Base-by-base conservation (phyloP, 345 rosid species). In the Nephelium lappaceum region DNA sequence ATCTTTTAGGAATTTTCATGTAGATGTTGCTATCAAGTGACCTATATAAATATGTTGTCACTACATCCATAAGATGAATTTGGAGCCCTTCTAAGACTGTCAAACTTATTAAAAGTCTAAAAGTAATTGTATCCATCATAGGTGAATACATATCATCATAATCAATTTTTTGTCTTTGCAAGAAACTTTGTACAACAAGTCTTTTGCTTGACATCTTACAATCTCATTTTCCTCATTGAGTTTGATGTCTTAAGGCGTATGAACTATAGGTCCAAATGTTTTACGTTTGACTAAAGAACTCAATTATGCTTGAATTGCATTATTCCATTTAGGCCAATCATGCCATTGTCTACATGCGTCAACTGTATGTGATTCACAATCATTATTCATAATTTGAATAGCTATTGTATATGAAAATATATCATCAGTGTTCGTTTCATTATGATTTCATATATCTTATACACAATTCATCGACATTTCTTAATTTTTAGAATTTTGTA, bases 301-400 rank as follows among this genome's bases (percentile, higher is more conserved):
- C 9, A 43, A 9, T 43, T 43, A 4, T 4, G 47, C 47, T 43
- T 43, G 47, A 9, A 43, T 43, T 9, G 9, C 38, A 3, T 66
- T 2, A 3, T 66, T 38, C 42, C 19, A 66, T 66, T 67, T 67
- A 31, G 47, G 45, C 49, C 71, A 67, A 67, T 67, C 71, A 67
- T 38, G 23, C 10, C 25, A 18, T 31, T 67, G 18, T 38, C 7
- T 19, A 5, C 12, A 67, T 67, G 7, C 47, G 0, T 67, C 49
- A 15, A 67, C 3, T 6, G 23, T 36, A 2, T 41, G 19, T 36
- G 47, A 4, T 39, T 67, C 47, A 67, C 3, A 6, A 67, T 67
- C 71, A 36, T 39, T 18, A 38, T 38, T 67, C 10, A 31, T 67
- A 31, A 18, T 19, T 19, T 66, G 7, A 27, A 0, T 31, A 25